Percentiles rank a stretch among this genome's conserved stretches.
phyloP scores from a whole-genome alignment of 1,284 basidiomycete genomes.

The Marasmius fiardii region DNA sequence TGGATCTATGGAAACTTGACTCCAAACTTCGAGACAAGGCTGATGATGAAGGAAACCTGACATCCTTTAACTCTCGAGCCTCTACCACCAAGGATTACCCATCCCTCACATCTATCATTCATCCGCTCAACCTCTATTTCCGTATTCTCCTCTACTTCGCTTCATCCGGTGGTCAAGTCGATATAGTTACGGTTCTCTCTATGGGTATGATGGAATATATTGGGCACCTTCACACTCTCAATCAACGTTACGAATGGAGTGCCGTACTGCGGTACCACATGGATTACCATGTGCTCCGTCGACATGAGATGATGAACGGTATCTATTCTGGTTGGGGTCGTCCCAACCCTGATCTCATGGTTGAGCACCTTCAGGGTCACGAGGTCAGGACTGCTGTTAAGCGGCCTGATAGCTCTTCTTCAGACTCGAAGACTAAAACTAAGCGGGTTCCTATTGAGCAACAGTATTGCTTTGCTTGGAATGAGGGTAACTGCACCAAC shows the following conservation, averaged over 20 bases:
- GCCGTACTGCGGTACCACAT: constrained; percentile 9
- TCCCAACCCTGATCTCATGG: neutral
- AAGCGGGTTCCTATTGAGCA: too few species aligned
- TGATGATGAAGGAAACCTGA: neutral
- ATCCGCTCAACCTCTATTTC: too few species aligned
- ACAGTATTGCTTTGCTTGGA: too few species aligned
- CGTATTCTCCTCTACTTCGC: constrained; percentile 13
- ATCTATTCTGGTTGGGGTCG: constrained; percentile 9
- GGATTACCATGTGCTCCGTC: constrained; percentile 5
- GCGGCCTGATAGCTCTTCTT: neutral
- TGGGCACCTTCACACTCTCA: neutral
- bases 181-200: neutral
- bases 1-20: constrained; percentile 6
- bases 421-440: too few species aligned
- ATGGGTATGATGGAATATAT: neutral
- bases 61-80: neutral
- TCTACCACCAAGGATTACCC: constrained; percentile 17
- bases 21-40: neutral
- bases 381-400: neutral
- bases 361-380: neutral
- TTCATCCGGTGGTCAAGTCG: neutral
- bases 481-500: neutral
- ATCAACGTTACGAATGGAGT: constrained; percentile 9
- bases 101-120: constrained; percentile 11
- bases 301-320: constrained; percentile 10